Base-by-base conservation (phyloP, 306 rosid genomes). In the Trichosanthes cucumerina region DNA sequence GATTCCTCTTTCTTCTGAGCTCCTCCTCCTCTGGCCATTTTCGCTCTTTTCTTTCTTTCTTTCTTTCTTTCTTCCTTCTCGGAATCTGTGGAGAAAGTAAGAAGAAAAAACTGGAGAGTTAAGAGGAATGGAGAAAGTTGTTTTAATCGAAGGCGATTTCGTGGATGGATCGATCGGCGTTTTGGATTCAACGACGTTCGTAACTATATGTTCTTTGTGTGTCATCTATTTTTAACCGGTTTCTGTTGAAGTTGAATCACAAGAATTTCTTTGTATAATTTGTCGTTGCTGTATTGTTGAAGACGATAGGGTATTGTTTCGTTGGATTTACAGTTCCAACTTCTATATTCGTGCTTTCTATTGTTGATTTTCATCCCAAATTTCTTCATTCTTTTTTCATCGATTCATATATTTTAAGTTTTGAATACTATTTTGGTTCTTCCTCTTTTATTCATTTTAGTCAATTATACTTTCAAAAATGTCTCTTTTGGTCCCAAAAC, bases 1-100 rank as follows among this genome's bases (percentile, higher is more conserved):
- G 62, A 65, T 21, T 85, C 93, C 0, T 82, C 68, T 54, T 79
- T 83, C 81, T 88, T 90, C 49, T 86, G 91, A 50, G 43, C 38
- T 34, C 65, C 47, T 6, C 78, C 58, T 68, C 78, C 68, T 71
- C 86, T 86, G 31, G 84, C 82, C 98, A 88, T 13, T 54, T 52
- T 43, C 13, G 12, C 57, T 50, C 57, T 50, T 7, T 39, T 39
- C 7, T 39, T 39, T 28, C 43, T 39, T 41, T 10, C n/a, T n/a
- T 8, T 41, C 46, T 46, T 49, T n/a, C n/a, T n/a, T n/a, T n/a
- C n/a, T n/a, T n/a, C n/a, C n/a, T 49, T 49, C 54, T 14, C 47
- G 47, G 47, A 41, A 41, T 49, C 23, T 18, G 57, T 16, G 57
- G 23, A 18, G 58, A 19, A 53, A 52, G 57, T 9, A 6, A 16